These are phyloP conservation scores for Lotus japonicus DNA, from an alignment of 306 rosid genomes.

Conservation along the genomic window DNA sequence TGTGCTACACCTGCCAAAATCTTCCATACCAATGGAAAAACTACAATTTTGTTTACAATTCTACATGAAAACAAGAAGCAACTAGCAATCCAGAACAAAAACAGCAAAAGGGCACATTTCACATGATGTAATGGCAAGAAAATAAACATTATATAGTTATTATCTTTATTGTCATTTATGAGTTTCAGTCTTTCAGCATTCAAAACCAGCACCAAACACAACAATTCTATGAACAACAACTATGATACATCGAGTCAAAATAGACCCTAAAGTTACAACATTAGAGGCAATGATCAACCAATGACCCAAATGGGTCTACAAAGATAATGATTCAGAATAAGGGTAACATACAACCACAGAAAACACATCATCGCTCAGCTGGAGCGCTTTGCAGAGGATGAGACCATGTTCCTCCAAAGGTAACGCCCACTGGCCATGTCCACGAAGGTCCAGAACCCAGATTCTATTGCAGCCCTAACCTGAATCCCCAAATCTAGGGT, in stretches of 20 bases:
- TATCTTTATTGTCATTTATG: neutral
- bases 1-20: too few species aligned
- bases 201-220: slow-evolving; percentile 13
- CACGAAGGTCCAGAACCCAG: slow-evolving; percentile 79
- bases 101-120: neutral
- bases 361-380: slow-evolving; percentile 45
- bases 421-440: slow-evolving; percentile 98
- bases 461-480: slow-evolving; percentile 50
- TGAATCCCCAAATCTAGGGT: slow-evolving; percentile 26
- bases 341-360: neutral
- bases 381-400: slow-evolving; percentile 39
- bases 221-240: slow-evolving; percentile 27
- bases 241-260: slow-evolving; percentile 25
- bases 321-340: neutral
- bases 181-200: slow-evolving; percentile 1
- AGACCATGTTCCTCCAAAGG: slow-evolving; percentile 76
- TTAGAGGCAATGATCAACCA: slow-evolving; percentile 5
- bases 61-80: slow-evolving; percentile 12
- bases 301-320: neutral
- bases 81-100: slow-evolving; percentile 17
- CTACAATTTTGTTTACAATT: neutral
- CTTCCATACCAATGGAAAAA: neutral
- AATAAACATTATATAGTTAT: neutral
- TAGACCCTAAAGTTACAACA: slow-evolving; percentile 18
- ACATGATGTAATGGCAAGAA: neutral